These are phyloP conservation scores for Hypholoma fasciculare DNA, from an alignment of 768 basidiomycete genomes.

Conservation along the genomic window DNA sequence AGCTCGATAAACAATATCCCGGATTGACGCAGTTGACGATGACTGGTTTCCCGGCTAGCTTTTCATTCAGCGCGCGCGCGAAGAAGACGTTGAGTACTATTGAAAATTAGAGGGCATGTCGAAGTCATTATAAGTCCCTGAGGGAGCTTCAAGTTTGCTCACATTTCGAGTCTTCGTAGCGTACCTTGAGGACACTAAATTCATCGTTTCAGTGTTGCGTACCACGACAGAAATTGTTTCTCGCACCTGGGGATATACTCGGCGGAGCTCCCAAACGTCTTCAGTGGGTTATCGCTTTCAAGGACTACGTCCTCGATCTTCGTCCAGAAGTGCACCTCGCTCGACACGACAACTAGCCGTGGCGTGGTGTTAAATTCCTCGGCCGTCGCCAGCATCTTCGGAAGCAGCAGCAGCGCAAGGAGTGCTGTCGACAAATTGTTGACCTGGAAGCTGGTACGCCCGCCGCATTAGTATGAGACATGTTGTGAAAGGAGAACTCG, in stretches of 20 bases:
- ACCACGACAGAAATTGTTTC: background rate
- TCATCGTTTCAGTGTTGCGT: background rate
- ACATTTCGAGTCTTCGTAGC: constrained; percentile 16
- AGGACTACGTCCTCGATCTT: constrained; percentile 17
- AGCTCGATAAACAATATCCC: constrained; percentile 40
- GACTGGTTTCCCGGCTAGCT: constrained; percentile 24
- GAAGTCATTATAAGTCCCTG: background rate
- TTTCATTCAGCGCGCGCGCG: constrained; percentile 32
- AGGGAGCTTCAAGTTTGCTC: background rate
- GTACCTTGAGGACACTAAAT: background rate
- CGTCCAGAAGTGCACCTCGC: constrained; percentile 38
- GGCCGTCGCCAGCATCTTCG: constrained; percentile 38
- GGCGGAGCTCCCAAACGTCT: constrained; percentile 29
- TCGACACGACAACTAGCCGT: constrained; percentile 40
- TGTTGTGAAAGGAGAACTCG: background rate
- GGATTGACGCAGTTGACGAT: constrained; percentile 40
- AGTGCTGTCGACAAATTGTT: constrained; percentile 43
- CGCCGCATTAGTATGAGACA: background rate
- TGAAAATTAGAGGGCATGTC: no score
- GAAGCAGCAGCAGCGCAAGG: constrained; percentile 40
- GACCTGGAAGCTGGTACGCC: constrained; percentile 38
- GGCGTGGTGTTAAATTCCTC: constrained; percentile 27
- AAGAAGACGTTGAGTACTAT: constrained; percentile 43
- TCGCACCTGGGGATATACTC: constrained; percentile 19
- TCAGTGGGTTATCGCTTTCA: constrained; percentile 26